Evolutionary conservation across 805 yeast species (phyloP), one percentile per base, ranked within the genome.

Genomic region (Lipomyces anomalus): DNA sequence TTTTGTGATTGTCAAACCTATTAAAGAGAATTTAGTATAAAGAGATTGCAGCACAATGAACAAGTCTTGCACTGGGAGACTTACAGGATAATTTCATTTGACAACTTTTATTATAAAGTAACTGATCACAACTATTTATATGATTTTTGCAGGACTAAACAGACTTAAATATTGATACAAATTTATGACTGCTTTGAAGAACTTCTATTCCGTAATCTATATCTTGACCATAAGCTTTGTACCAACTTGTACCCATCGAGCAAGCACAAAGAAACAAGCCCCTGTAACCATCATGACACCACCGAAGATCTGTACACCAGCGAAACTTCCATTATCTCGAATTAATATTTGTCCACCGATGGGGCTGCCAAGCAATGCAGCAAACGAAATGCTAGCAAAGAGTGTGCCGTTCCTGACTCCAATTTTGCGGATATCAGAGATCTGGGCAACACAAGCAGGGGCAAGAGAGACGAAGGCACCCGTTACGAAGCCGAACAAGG

Each of bases 351-450:
- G 52, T 2, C 64, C 65, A 4, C 61, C 57, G 13, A 59, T 28
- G 1, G 65, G 62, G 0, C 61, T 56, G 1, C 64, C 65, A 1
- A 56, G 32, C 6, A 62, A 53, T 17, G 52, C 41, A 1, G 73
- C 78, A 56, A 74, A 70, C 0, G 88, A 72, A 35, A 82, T 78
- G 6, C 71, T 57, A 6, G 73, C 67, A 33, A 84, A 68, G 1
- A 85, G 73, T 34, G 78, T 44, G 2, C 84, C 84, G 84, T 85
- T 83, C 7, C 64, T 49, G 9, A 54, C 53, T 7, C 67, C 64
- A 17, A 57, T 46, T 18, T 53, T 38, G 13, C 50, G 42, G 32
- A 57, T 35, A 38, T 58, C 50, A 2, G 62, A 57, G 32, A 40
- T 40, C 21, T 50, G 44, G 3, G 64, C 61, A 4, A 59, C 52